A percentile compares a stretch with the other conserved stretches of the same genome.
These are phyloP conservation scores for Yarrowia keelungensis DNA, from an alignment of 805 yeast genomes.

Conservation along the genomic window DNA sequence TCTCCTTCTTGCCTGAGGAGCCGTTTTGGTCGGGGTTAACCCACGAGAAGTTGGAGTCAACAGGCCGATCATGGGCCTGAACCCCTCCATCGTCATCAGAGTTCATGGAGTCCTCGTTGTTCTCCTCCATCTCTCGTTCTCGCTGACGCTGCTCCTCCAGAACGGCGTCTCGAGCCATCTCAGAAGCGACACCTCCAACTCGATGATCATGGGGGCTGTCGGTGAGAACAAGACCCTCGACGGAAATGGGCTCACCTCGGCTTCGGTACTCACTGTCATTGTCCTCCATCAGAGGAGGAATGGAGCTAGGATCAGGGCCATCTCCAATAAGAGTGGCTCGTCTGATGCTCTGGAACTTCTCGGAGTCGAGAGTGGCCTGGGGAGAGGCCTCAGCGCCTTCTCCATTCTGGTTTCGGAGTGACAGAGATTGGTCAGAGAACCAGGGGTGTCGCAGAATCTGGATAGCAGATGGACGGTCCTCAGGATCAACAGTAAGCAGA, in stretches of 20 bases:
- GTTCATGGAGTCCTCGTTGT: not conserved
- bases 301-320: slow-evolving; percentile 19
- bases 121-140: slow-evolving; percentile 1
- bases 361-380: slow-evolving; percentile 12
- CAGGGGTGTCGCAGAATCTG: slow-evolving; percentile 83
- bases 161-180: slow-evolving; percentile 17
- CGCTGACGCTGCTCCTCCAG: slow-evolving; percentile 22
- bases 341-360: slow-evolving; percentile 15
- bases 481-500: slow-evolving; percentile 79
- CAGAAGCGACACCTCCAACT: slow-evolving; percentile 25
- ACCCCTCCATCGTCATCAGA: slow-evolving; percentile 14
- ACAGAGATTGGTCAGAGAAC: slow-evolving; percentile 49
- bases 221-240: slow-evolving; percentile 15
- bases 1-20: not conserved
- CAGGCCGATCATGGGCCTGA: slow-evolving; percentile 16
- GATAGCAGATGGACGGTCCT: slow-evolving; percentile 71
- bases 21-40: not conserved
- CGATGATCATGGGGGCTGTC: not conserved
- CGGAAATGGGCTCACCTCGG: slow-evolving; percentile 28
- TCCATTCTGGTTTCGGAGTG: not conserved
- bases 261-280: slow-evolving; percentile 28
- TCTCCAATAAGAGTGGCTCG: slow-evolving; percentile 26
- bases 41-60: slow-evolving; percentile 8
- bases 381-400: not conserved
- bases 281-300: slow-evolving; percentile 26